Evolutionary conservation across 2,329 filamentous ascomycete species (phyloP).

Genomic region (Thielaviopsis musarum): DNA sequence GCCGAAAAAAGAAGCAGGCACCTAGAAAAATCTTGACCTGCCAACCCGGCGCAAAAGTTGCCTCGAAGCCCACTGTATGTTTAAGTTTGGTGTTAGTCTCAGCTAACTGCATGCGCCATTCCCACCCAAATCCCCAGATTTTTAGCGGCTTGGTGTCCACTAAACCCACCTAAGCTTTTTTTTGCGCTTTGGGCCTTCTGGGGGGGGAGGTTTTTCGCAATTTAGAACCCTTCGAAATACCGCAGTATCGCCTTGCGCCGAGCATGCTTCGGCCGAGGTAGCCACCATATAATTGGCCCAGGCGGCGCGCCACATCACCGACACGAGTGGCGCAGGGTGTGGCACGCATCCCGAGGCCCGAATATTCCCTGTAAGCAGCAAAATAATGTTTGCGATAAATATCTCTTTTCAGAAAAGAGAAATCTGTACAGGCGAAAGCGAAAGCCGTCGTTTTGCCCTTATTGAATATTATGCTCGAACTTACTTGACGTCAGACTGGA

Average conservation of each 20-base stretch:
- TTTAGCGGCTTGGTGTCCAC: background rate
- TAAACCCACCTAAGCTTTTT: background rate
- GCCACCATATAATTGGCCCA: background rate
- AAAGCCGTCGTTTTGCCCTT: background rate
- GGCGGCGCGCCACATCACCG: background rate
- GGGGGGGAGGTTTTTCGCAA: too few species aligned
- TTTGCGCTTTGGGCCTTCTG: too few species aligned
- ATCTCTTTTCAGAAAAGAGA: too few species aligned
- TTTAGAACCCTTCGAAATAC: background rate
- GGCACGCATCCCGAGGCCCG: background rate
- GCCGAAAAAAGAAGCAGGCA: background rate
- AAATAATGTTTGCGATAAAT: too few species aligned
- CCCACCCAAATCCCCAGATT: background rate
- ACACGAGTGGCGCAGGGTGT: background rate
- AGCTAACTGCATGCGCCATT: background rate
- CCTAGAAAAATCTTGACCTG: background rate
- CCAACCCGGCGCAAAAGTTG: background rate
- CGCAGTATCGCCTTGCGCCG: conserved; percentile 11
- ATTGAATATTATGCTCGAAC: background rate
- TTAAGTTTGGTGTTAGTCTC: background rate
- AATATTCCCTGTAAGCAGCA: background rate
- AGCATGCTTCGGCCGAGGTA: conserved; percentile 12
- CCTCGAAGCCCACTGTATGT: background rate
- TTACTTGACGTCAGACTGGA: background rate
- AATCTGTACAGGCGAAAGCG: too few species aligned